Base-by-base conservation (phyloP, 371 early-diverging fungal species). In the Saksenaea oblongispora region DNA sequence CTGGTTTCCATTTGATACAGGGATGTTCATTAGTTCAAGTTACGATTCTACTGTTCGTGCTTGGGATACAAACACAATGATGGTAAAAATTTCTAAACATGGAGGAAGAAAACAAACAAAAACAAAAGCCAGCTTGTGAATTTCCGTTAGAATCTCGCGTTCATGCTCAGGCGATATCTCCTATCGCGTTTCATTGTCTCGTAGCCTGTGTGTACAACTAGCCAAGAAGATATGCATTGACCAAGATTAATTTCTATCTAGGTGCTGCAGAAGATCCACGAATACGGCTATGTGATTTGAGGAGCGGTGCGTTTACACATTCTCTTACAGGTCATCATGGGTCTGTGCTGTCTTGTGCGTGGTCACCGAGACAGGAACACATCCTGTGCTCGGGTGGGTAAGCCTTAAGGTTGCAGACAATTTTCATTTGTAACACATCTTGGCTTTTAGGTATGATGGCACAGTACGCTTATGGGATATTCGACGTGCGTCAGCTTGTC, bases 1-100 rank as follows among this genome's bases (percentile, higher is more conserved):
- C 1, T 95, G 96, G 96, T 95, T 91, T 62, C 93, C 94, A 0
- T 83, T 90, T 55, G 95, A 96, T 71, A 87, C 86, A 5, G 94
- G 95, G 51, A 83, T 95, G 80, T 92, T 96, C 69, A 85, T 91
- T 0, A 92, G 93, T 3, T 87, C 90, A 0, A 93, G 95, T 0
- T 88, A 88, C 63, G 96, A 95, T 71, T 73, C 80, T 26, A 87
- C 89, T 0, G 76, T 96, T 18, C 88, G 88, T 58, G 86, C 93
- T 9, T 95, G 95, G 95, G 98, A 96, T 62, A 90, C 93, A 5
- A 85, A 88, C 65, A 64, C 80, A 22, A 82, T 95, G 86, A 72
- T 84, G 68, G 89, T 83, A 80, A 44, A 35, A 11, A 0, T 18
- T n/a, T 47, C 56, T 3, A 35, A 4, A 36, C 4, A 59, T 22